Conservation (phyloP, 306 rosid genomes). For the Pterocarpus santalinus region DNA sequence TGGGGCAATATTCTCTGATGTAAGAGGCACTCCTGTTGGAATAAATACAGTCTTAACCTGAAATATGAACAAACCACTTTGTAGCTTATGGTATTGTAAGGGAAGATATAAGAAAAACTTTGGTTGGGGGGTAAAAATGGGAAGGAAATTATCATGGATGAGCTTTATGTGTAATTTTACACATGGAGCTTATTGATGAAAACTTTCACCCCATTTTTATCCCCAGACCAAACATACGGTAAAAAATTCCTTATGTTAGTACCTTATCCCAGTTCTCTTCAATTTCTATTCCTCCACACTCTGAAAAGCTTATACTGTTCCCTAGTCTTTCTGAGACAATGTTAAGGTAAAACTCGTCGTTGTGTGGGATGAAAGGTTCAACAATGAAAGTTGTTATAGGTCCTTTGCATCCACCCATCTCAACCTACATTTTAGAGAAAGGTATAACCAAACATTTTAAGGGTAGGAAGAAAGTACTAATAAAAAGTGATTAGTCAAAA, state of each 20-base stretch:
- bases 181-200: no score
- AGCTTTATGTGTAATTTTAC: no score
- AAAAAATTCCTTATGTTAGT: neutral
- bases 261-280: constrained; percentile 99
- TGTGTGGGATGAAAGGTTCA: constrained; percentile 92
- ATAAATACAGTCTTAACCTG: constrained; percentile 91
- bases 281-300: constrained; percentile 97
- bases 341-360: constrained; percentile 88
- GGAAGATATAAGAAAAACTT: constrained; percentile 14
- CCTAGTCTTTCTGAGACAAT: constrained; percentile 93
- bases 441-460: constrained; percentile 29
- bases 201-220: no score
- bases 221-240: no score
- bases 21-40: constrained; percentile 77
- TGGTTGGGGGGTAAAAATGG: no score
- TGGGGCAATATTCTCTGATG: constrained; percentile 77
- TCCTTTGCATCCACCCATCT: constrained; percentile 93
- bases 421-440: constrained; percentile 60
- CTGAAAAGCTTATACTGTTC: constrained; percentile 85
- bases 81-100: constrained; percentile 22
- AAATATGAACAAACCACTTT: constrained; percentile 31
- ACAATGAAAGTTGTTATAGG: constrained; percentile 97
- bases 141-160: no score
- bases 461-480: neutral
- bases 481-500: neutral